A percentile compares a stretch with the other conserved stretches of the same genome.
Evolutionary conservation across 1,284 basidiomycete species (phyloP).

Genomic region (Hortiboletus rubellus): DNA sequence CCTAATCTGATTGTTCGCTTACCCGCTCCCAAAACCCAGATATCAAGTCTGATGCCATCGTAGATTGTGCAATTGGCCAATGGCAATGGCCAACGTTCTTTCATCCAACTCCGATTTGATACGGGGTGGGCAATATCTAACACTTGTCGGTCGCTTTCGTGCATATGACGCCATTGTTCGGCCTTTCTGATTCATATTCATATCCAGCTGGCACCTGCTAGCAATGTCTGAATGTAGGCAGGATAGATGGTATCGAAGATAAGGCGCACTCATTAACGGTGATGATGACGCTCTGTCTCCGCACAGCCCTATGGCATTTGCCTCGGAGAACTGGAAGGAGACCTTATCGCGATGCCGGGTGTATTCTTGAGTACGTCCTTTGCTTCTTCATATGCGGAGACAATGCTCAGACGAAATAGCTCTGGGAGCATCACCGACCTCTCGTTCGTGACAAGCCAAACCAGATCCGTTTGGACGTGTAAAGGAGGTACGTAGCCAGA

Average conservation of each 20-base stretch:
- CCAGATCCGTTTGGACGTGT: background rate
- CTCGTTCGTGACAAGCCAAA: background rate
- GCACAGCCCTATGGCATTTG: conserved; percentile 9
- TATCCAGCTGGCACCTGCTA: conserved; percentile 5
- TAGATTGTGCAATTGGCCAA: conserved; percentile 10
- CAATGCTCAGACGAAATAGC: conserved; percentile 3
- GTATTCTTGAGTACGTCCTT: background rate
- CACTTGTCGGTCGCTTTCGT: background rate
- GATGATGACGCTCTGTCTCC: conserved; percentile 9
- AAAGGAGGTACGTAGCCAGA: background rate
- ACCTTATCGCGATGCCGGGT: conserved; percentile 21
- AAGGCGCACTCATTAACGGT: conserved; percentile 7
- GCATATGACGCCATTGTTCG: conserved; percentile 18
- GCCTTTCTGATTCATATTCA: conserved; percentile 20
- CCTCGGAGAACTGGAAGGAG: conserved; percentile 23
- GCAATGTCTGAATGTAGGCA: conserved; percentile 1
- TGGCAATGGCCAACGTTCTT: conserved; percentile 15
- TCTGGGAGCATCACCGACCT: background rate
- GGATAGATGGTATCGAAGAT: conserved; percentile 12
- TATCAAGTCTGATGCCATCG: background rate
- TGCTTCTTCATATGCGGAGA: conserved; percentile 13
- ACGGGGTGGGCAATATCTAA: conserved; percentile 12
- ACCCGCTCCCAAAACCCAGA: conserved; percentile 12
- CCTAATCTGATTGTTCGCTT: conserved; percentile 5
- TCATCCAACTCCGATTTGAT: conserved; percentile 17